Conservation (phyloP, 2,329 filamentous ascomycete species). For the Talaromyces atroroseus region DNA sequence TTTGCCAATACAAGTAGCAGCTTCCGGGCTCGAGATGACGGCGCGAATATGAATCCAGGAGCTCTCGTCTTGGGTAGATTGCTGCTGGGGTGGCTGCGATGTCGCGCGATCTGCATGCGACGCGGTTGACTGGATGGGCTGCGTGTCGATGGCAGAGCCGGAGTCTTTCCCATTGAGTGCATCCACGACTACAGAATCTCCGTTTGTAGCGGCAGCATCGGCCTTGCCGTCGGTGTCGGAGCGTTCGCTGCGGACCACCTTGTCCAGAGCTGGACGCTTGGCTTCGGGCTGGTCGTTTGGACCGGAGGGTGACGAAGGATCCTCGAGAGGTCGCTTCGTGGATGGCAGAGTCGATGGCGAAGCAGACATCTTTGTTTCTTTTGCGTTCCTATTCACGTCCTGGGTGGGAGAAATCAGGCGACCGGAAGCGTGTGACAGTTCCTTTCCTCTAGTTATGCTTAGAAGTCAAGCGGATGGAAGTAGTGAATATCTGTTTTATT, state of each 20-base stretch:
- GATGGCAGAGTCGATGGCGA: conserved; percentile 49
- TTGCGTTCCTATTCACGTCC: conserved; percentile 33
- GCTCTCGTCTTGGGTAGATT: conserved; percentile 73
- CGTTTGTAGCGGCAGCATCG: conserved; percentile 34
- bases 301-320: conserved; percentile 88
- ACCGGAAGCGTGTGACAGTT: no score
- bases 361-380: conserved; percentile 67
- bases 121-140: conserved; percentile 55
- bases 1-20: conserved; percentile 96
- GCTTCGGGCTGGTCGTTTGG: conserved; percentile 92
- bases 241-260: conserved; percentile 65
- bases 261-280: conserved; percentile 93
- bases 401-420: conserved; percentile 23
- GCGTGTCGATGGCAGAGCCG: conserved; percentile 50
- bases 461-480: conserved; percentile 38
- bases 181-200: conserved; percentile 64
- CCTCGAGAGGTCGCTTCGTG: conserved; percentile 88
- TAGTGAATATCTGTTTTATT: conserved; percentile 41
- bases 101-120: conserved; percentile 48
- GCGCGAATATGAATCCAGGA: conserved; percentile 96
- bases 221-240: conserved; percentile 39
- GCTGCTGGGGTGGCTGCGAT: conserved; percentile 34
- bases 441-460: conserved; percentile 34
- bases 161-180: conserved; percentile 52
- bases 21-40: conserved; percentile 94